A percentile compares a stretch with the other conserved stretches of the same genome.
Conservation (phyloP, 192 early-diverging fungal genomes). For the Chytriomyces hyalinus region DNA sequence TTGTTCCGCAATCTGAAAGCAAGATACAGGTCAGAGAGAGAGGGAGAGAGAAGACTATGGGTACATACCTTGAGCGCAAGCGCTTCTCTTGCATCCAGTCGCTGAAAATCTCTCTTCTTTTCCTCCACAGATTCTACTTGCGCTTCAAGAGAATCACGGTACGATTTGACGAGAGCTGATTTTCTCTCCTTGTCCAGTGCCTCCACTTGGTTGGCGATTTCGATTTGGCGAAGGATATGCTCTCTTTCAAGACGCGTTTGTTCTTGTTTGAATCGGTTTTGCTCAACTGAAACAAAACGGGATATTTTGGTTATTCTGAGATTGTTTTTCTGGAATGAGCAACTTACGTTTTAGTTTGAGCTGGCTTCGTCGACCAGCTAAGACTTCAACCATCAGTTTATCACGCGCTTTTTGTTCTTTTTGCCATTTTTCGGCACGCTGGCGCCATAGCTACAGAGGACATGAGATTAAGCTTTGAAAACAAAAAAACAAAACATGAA, state of each 20-base stretch:
- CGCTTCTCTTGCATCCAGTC: slow-evolving; percentile 23
- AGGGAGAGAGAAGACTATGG: neutral
- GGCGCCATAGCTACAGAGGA: slow-evolving; percentile 48
- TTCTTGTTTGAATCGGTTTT: slow-evolving; percentile 40
- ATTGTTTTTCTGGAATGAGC: neutral
- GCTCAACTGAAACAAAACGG: slow-evolving; percentile 24
- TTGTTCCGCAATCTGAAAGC: slow-evolving; percentile 31
- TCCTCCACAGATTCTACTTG: slow-evolving; percentile 48
- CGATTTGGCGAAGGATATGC: slow-evolving; percentile 44
- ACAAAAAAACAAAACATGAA: neutral
- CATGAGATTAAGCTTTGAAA: neutral
- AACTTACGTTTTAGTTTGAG: slow-evolving; percentile 46
- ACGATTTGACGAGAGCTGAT: slow-evolving; percentile 20
- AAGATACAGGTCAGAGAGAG: slow-evolving; percentile 3
- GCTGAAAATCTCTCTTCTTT: slow-evolving; percentile 30
- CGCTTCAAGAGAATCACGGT: slow-evolving; percentile 39
- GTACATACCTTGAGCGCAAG: slow-evolving; percentile 18
- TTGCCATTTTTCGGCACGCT: slow-evolving; percentile 56
- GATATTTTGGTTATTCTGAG: neutral
- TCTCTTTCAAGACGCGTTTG: slow-evolving; percentile 43
- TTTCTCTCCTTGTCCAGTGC: slow-evolving; percentile 35
- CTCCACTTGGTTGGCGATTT: slow-evolving; percentile 39
- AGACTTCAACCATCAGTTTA: slow-evolving; percentile 57
- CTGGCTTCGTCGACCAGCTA: slow-evolving; percentile 52
- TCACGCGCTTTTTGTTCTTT: slow-evolving; percentile 57